phyloP scores from a whole-genome alignment of 139 green algal genomes.

The Chara braunii region DNA sequence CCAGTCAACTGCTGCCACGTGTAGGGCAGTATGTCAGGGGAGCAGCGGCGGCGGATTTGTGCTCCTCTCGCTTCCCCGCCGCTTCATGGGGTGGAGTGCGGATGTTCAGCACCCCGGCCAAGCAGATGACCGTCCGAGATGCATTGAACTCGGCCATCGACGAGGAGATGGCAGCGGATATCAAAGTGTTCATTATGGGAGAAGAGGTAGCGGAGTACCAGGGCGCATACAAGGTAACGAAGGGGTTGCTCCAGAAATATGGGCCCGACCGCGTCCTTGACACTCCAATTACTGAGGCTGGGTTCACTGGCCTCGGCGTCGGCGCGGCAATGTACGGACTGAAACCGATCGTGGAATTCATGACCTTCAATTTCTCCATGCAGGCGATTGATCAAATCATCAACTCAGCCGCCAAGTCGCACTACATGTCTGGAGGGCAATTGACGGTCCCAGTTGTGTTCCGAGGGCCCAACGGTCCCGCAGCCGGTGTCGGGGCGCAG shows the following conservation, averaged over 20 bases:
- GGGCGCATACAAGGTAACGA: constrained; percentile 89
- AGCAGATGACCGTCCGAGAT: constrained; percentile 91
- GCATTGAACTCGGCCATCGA: constrained; percentile 93
- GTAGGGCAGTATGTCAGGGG: no score
- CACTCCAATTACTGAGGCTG: constrained; percentile 97
- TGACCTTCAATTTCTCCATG: constrained; percentile 99
- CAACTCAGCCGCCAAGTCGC: constrained; percentile 94
- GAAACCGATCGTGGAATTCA: constrained; percentile 94
- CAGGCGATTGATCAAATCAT: constrained; percentile 97
- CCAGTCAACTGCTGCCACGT: no score
- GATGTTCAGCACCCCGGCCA: no score
- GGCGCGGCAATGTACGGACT: constrained; percentile 87
- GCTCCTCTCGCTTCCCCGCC: no score
- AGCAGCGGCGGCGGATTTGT: no score
- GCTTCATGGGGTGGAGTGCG: no score
- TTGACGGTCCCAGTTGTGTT: constrained; percentile 94
- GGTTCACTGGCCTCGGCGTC: constrained; percentile 91
- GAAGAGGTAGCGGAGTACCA: constrained; percentile 98
- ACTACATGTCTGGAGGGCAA: constrained; percentile 96
- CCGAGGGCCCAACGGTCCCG: constrained; percentile 92
- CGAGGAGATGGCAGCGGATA: constrained; percentile 89
- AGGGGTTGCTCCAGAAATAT: constrained; percentile 88
- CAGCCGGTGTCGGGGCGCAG: constrained; percentile 90
- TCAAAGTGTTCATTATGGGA: constrained; percentile 91
- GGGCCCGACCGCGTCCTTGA: constrained; percentile 85